Conservation (phyloP, 495 filamentous ascomycete genomes). For the Penicillium desertorum region DNA sequence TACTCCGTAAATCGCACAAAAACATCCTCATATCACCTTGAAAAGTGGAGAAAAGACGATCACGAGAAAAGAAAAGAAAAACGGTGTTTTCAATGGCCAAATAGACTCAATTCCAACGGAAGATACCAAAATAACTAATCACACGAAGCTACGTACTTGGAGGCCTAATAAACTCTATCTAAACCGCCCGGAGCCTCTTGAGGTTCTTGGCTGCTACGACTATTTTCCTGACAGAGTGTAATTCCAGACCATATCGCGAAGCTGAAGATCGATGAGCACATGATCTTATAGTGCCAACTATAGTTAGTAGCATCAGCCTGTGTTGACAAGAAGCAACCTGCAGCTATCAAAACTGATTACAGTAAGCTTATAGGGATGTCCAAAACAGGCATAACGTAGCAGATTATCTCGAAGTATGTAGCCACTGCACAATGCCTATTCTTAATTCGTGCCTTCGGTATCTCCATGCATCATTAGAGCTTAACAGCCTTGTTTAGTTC, state of each 20-base stretch:
- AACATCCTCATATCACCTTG: not conserved
- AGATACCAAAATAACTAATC: no score
- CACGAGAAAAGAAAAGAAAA: not conserved
- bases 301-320: not conserved
- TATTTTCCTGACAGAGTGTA: not conserved
- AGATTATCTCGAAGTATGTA: not conserved
- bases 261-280: not conserved
- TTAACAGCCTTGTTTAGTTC: constrained; percentile 10
- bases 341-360: not conserved
- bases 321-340: not conserved
- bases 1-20: not conserved
- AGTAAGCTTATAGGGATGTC: not conserved
- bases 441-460: not conserved
- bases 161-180: not conserved
- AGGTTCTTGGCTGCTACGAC: not conserved
- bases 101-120: no score
- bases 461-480: not conserved
- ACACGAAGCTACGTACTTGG: not conserved
- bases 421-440: not conserved
- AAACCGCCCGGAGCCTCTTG: not conserved
- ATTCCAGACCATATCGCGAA: not conserved
- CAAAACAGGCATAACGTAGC: not conserved
- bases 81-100: not conserved
- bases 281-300: not conserved
- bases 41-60: not conserved